These are phyloP conservation scores for Sequoia sempervirens DNA, from an alignment of 75 land plant species.

Conservation along the genomic window DNA sequence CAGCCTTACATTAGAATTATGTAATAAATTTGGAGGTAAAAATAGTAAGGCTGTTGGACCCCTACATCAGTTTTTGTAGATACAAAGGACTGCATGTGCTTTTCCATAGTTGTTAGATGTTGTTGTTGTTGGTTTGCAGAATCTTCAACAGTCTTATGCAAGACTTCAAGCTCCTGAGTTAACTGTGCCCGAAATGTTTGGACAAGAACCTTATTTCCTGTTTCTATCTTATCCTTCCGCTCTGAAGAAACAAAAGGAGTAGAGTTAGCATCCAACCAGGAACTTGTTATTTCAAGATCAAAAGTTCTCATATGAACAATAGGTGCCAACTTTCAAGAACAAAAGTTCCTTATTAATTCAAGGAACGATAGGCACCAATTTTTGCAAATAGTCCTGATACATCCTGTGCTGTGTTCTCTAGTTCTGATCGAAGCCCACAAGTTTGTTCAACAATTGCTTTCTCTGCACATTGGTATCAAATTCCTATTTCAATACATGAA, in stretches of 20 bases:
- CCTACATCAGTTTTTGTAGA: conserved; percentile 74
- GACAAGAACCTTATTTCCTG: conserved; percentile 63
- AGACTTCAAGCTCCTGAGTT: conserved; percentile 64
- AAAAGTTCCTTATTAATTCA: neutral
- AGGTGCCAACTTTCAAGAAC: neutral
- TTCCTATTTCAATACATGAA: neutral
- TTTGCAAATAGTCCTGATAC: conserved; percentile 72
- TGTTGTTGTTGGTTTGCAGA: conserved; percentile 74
- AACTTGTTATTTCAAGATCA: neutral
- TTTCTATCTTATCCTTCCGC: conserved; percentile 84
- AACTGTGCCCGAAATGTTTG: conserved; percentile 66
- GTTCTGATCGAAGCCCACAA: conserved; percentile 61
- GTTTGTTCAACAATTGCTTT: conserved; percentile 76
- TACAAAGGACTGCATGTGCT: conserved; percentile 82
- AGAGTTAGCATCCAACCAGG: neutral
- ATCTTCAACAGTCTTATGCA: conserved; percentile 65
- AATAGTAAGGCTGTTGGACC: neutral
- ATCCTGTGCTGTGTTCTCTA: conserved; percentile 81
- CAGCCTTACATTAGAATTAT: neutral
- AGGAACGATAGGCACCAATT: conserved; percentile 49
- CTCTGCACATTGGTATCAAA: conserved; percentile 40
- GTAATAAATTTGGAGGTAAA: neutral
- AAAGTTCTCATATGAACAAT: neutral
- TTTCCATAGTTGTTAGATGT: conserved; percentile 75
- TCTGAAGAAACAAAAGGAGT: conserved; percentile 35